Base-by-base conservation (phyloP, 2,329 filamentous ascomycete species). In the Fusarium lateritium region DNA sequence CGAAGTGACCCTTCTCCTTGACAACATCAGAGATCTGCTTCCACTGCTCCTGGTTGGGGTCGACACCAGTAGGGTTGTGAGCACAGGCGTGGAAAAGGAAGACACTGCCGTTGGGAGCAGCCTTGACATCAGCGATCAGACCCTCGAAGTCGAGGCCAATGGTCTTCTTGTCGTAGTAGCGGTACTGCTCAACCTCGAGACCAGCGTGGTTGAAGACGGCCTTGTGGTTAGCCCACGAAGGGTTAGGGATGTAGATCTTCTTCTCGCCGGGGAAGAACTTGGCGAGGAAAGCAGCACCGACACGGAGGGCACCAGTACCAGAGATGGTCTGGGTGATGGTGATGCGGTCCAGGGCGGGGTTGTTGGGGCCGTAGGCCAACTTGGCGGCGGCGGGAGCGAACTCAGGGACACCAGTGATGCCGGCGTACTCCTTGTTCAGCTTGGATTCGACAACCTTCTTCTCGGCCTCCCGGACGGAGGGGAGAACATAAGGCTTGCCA, bases 81-180 rank as follows among this genome's bases (percentile, higher is more conserved):
- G 95, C 95, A 82, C 95, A 98, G 70, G 95, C 95, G 83, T 99
- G 96, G 79, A 98, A 92, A 73, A 99, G 86, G 83, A 99, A 91
- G 75, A 97, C 90, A 84, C 92, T 97, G 81, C 91, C 91, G 81
- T 91, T 89, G 74, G 94, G 94, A 60, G 95, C 94, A 73, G 87
- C 89, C 86, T 97, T 94, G 84, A 99, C 91, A 81, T 98, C 94
- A 76, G 88, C 91, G 63, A 98, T 79, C 87, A 99, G 89, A 76
- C 96, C 96, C 73, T 97, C 93, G 78, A 98, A 98, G 87, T 99
- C 96, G 71, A 99, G 91, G 58, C 94, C 94, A 79, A 98, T 98
- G 78, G 95, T 98, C 80, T 97, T 91, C 88, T 97, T 97, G 90
- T 98, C 93, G 87, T 98, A 99, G 90, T 99, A 99, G 76, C 93